Percentiles rank a stretch among this genome's conserved stretches.
These are phyloP conservation scores for Simplicillium aogashimaense DNA, from an alignment of 2,329 filamentous ascomycete genomes.

Conservation along the genomic window DNA sequence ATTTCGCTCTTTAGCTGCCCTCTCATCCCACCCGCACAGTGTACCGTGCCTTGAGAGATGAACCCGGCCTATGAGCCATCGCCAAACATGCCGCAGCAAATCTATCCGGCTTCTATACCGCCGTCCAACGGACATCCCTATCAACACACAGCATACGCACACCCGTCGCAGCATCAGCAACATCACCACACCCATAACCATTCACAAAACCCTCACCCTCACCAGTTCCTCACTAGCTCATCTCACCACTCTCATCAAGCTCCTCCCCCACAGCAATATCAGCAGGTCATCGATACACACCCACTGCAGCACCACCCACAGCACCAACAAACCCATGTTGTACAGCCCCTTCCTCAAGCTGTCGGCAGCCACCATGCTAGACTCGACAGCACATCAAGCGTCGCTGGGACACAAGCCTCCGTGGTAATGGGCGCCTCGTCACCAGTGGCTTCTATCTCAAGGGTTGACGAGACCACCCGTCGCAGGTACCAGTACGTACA, in stretches of 20 bases:
- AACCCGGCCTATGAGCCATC: not conserved
- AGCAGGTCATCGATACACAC: not conserved
- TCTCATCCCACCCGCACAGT: not conserved
- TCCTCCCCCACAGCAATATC: not conserved
- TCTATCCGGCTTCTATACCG: not conserved
- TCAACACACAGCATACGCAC: not conserved
- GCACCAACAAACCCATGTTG: not conserved
- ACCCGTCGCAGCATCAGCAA: not conserved
- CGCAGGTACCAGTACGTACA: conserved; percentile 23
- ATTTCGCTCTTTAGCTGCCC: too few relatives aligned
- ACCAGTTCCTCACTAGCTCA: not conserved
- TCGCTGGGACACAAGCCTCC: not conserved
- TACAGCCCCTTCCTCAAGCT: not conserved
- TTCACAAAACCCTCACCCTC: not conserved
- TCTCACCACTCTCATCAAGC: not conserved
- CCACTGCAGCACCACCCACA: not conserved
- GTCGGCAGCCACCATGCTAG: too few relatives aligned
- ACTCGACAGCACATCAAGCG: too few relatives aligned
- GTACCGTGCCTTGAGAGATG: not conserved
- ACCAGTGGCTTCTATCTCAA: conserved; percentile 17
- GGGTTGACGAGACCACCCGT: conserved; percentile 22
- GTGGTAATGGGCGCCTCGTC: not conserved
- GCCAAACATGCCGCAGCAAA: not conserved
- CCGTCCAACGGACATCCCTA: not conserved
- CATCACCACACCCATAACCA: not conserved